Conservation (phyloP, 371 early-diverging fungal genomes). For the Enterocytospora artemiae region DNA sequence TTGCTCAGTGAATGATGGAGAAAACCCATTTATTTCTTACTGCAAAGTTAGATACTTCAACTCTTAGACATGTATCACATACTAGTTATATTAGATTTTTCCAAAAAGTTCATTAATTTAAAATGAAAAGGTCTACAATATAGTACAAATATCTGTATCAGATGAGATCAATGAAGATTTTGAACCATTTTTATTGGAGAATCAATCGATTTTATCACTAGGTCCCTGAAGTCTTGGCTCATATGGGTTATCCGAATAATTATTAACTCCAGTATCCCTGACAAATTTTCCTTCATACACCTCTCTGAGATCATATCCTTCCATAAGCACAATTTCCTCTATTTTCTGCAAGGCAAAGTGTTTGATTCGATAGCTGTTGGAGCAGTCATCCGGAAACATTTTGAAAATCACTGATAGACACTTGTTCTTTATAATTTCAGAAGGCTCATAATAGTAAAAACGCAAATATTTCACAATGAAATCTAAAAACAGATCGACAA, state of each 20-base stretch:
- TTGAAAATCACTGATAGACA: not conserved
- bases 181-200: too few species aligned
- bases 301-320: conserved; percentile 8
- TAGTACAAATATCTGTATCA: too few species aligned
- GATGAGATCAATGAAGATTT: too few species aligned
- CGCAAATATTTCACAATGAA: conserved; percentile 8
- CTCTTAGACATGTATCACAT: too few species aligned
- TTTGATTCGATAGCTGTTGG: conserved; percentile 16
- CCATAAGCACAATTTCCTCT: not conserved
- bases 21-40: too few species aligned
- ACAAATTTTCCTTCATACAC: not conserved
- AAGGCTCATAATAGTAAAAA: not conserved
- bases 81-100: too few species aligned
- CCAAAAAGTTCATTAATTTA: too few species aligned
- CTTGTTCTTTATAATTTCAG: not conserved
- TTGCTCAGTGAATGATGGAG: too few species aligned
- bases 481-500: conserved; percentile 1
- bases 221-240: not conserved
- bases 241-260: not conserved
- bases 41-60: too few species aligned
- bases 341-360: conserved; percentile 6
- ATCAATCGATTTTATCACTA: not conserved
- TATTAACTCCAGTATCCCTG: not conserved
- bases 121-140: too few species aligned
- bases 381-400: conserved; percentile 10